A percentile compares a stretch with the other conserved stretches of the same genome.
phyloP scores from a whole-genome alignment of 768 basidiomycete species.

The Termitomyces titanicus region DNA sequence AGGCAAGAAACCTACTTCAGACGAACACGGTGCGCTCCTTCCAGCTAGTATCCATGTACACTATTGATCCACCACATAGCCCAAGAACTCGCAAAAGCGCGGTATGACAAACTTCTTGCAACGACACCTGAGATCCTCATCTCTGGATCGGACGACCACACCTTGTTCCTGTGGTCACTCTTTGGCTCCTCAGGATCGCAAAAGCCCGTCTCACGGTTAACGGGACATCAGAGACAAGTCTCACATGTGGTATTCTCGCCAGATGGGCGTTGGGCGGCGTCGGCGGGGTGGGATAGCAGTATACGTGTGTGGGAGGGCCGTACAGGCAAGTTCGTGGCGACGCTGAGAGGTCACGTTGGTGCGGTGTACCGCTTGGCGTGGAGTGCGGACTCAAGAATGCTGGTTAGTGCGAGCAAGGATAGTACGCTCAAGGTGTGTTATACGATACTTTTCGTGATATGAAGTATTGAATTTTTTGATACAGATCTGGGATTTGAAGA shows the following conservation, averaged over 20 bases:
- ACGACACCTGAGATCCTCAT: slow-evolving; percentile 80
- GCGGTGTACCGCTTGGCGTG: slow-evolving; percentile 94
- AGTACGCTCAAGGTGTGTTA: slow-evolving; percentile 83
- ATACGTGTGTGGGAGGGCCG: slow-evolving; percentile 90
- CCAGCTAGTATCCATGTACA: not conserved
- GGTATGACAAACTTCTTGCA: slow-evolving; percentile 70
- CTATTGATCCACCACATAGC: slow-evolving; percentile 39
- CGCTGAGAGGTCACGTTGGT: slow-evolving; percentile 88
- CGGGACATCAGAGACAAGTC: slow-evolving; percentile 94
- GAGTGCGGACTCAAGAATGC: slow-evolving; percentile 89
- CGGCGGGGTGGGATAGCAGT: slow-evolving; percentile 86
- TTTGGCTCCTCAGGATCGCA: slow-evolving; percentile 16
- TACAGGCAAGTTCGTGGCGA: slow-evolving; percentile 85
- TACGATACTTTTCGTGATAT: not conserved
- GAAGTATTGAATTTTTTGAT: not conserved
- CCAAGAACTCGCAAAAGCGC: slow-evolving; percentile 66
- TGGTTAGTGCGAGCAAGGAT: slow-evolving; percentile 95
- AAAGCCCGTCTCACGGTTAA: slow-evolving; percentile 65
- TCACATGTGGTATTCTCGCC: slow-evolving; percentile 94
- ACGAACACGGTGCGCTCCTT: slow-evolving; percentile 67
- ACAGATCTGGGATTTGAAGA: slow-evolving; percentile 95
- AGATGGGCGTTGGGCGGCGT: slow-evolving; percentile 89
- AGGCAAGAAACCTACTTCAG: slow-evolving; percentile 70
- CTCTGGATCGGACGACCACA: slow-evolving; percentile 97
- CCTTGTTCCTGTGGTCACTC: slow-evolving; percentile 91